Percentiles rank a stretch among this genome's conserved stretches.
These are phyloP conservation scores for Eucalyptus sideroxylon DNA, from an alignment of 345 rosid genomes.

Conservation along the genomic window DNA sequence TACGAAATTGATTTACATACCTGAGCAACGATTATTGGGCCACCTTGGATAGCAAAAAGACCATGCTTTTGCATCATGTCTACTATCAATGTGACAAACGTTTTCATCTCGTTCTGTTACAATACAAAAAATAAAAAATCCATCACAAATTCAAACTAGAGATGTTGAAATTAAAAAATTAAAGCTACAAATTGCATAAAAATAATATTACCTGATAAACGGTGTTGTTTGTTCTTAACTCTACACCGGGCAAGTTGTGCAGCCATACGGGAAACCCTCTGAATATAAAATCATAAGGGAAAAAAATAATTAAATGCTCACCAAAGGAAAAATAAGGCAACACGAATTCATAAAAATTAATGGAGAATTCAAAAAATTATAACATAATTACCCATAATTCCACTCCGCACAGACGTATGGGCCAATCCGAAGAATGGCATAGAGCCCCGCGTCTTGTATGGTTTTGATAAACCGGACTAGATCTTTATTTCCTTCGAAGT, in stretches of 20 bases:
- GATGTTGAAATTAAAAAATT: not conserved
- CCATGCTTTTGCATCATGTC: constrained; percentile 13
- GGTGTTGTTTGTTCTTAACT: constrained; percentile 36
- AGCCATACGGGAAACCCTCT: constrained; percentile 70
- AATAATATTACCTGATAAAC: constrained; percentile 28
- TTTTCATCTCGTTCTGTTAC: constrained; percentile 26
- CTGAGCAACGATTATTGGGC: constrained; percentile 37
- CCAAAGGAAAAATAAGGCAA: not conserved
- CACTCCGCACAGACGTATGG: constrained; percentile 41
- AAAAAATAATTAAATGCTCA: not conserved
- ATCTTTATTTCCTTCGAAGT: constrained; percentile 22
- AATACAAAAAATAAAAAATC: not conserved
- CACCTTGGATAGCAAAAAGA: constrained; percentile 33
- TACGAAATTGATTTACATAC: not conserved
- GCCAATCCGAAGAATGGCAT: constrained; percentile 34
- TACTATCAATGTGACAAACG: constrained; percentile 18
- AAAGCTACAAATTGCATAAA: not conserved
- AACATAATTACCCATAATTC: constrained; percentile 20
- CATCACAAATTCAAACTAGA: not conserved
- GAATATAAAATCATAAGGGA: not conserved
- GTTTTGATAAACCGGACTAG: constrained; percentile 28
- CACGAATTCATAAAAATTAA: not conserved
- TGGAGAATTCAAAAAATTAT: not conserved
- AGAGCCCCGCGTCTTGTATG: constrained; percentile 12
- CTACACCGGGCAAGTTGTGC: constrained; percentile 28